Evolutionary conservation across 805 yeast genomes (phyloP).

Genomic region (Candida tammaniensis): DNA sequence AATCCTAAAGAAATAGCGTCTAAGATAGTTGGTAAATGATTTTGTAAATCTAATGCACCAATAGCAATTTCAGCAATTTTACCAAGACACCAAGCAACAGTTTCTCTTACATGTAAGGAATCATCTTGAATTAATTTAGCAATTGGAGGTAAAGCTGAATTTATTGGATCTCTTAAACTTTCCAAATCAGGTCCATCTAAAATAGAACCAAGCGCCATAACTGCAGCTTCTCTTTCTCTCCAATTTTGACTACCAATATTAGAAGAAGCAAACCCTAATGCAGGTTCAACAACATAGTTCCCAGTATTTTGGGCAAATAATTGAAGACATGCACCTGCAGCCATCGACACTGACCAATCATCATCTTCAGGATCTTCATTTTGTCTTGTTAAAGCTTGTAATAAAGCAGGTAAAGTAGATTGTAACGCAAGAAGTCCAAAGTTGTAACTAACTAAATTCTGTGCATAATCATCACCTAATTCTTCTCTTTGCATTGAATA

Average conservation of each 20-base stretch:
- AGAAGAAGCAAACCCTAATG: slow-evolving; percentile 76
- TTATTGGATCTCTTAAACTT: slow-evolving; percentile 63
- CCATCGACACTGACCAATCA: slow-evolving; percentile 98
- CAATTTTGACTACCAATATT: slow-evolving; percentile 58
- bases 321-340: slow-evolving; percentile 96
- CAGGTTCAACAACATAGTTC: slow-evolving; percentile 79
- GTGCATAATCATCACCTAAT: slow-evolving; percentile 19
- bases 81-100: slow-evolving; percentile 98
- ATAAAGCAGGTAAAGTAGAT: slow-evolving; percentile 84
- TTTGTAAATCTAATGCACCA: slow-evolving; percentile 65
- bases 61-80: slow-evolving; percentile 87
- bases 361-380: slow-evolving; percentile 94
- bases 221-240: slow-evolving; percentile 95
- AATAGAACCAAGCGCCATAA: slow-evolving; percentile 98
- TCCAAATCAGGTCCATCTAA: slow-evolving; percentile 88
- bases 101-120: slow-evolving; percentile 84
- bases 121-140: slow-evolving; percentile 71
- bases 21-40: slow-evolving; percentile 68
- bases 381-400: slow-evolving; percentile 77
- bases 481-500: slow-evolving; percentile 68
- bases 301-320: slow-evolving; percentile 90
- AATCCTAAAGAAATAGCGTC: slow-evolving; percentile 77
- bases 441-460: slow-evolving; percentile 57
- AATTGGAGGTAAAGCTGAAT: slow-evolving; percentile 82
- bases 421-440: slow-evolving; percentile 83